Conservation (phyloP, 345 rosid genomes). For the Chamaenerion angustifolium region DNA sequence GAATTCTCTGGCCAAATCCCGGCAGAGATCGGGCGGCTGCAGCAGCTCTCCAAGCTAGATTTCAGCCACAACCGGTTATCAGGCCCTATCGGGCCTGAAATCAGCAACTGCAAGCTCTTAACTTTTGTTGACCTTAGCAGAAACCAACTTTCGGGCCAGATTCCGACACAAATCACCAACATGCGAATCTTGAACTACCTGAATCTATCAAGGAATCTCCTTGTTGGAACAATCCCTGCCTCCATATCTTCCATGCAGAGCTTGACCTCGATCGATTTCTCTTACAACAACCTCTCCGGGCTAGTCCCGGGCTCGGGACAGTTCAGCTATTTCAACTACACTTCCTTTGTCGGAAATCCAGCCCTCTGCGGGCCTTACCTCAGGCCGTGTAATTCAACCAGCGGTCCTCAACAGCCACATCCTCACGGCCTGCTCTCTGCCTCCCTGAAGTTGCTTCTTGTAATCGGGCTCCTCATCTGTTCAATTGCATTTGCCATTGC, state of each 20-base stretch:
- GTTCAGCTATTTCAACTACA: constrained; percentile 34
- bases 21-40: constrained; percentile 27
- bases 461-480: constrained; percentile 39
- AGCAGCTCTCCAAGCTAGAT: constrained; percentile 34
- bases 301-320: constrained; percentile 47
- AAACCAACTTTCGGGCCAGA: constrained; percentile 49
- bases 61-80: constrained; percentile 37
- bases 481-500: constrained; percentile 27
- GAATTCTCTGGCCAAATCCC: constrained; percentile 40
- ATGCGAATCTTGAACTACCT: constrained; percentile 40
- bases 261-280: constrained; percentile 49
- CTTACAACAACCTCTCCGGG: constrained; percentile 53
- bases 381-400: constrained; percentile 28
- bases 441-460: constrained; percentile 33
- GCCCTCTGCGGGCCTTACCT: constrained; percentile 34
- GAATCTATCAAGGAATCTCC: constrained; percentile 47
- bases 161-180: constrained; percentile 31
- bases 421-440: constrained; percentile 14
- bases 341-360: constrained; percentile 53
- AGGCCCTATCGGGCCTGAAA: constrained; percentile 33
- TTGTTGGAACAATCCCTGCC: constrained; percentile 30
- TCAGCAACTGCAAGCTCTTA: constrained; percentile 39
- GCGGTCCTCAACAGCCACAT: constrained; percentile 1
- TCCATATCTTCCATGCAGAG: constrained; percentile 45
- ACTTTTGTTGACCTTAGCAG: constrained; percentile 55